phyloP scores from a whole-genome alignment of 2,329 filamentous ascomycete species.

The Neonectria neomacrospora region DNA sequence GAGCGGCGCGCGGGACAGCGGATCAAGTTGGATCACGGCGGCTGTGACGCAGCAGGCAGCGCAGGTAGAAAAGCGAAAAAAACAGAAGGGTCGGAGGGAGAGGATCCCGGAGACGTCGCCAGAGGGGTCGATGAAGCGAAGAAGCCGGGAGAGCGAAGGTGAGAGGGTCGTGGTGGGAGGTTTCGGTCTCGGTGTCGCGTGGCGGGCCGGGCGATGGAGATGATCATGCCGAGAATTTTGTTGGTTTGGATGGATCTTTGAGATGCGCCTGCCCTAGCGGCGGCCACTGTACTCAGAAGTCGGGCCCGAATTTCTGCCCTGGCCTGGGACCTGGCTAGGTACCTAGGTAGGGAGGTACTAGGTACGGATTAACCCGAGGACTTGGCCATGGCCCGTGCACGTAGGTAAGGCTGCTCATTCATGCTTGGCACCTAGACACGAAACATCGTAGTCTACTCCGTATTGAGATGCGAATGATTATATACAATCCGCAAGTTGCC shows the following conservation, averaged over 20 bases:
- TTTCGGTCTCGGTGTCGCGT: constrained; percentile 19
- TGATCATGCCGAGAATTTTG: constrained; percentile 27
- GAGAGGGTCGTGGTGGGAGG: constrained; percentile 1
- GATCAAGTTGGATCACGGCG: constrained; percentile 8
- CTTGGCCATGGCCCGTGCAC: background rate
- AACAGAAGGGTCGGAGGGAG: background rate
- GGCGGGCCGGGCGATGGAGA: constrained; percentile 23
- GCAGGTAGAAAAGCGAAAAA: background rate
- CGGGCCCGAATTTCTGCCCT: background rate
- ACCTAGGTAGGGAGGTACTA: too few relatives aligned
- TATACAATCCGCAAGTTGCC: background rate
- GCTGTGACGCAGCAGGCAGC: constrained; percentile 4
- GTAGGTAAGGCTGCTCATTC: background rate
- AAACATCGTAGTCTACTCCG: too few relatives aligned
- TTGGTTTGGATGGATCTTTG: constrained; percentile 12
- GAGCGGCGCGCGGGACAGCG: constrained; percentile 25
- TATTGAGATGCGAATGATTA: background rate
- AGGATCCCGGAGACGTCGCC: constrained; percentile 7
- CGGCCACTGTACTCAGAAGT: background rate
- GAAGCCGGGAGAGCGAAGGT: background rate
- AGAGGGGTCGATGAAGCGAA: background rate
- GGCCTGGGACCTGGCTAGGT: too few relatives aligned
- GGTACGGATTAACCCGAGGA: too few relatives aligned
- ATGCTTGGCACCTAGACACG: too few relatives aligned
- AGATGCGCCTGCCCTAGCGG: constrained; percentile 20